Base-by-base conservation (phyloP, 495 filamentous ascomycete species). In the Stereocaulon alpinum region DNA sequence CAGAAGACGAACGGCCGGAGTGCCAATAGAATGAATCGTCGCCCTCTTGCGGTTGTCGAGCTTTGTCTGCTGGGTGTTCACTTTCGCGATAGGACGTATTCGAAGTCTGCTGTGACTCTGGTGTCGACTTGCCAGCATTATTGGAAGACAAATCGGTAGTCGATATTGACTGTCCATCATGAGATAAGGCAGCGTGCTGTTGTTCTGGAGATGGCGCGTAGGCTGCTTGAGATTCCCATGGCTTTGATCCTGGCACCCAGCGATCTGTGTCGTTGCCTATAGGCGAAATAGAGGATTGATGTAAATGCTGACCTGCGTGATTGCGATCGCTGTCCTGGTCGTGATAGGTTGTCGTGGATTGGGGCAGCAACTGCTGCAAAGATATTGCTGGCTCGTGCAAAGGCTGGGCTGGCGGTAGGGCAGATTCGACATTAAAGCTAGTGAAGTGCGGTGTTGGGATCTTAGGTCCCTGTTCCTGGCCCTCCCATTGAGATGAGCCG, bases 1-100 rank as follows among this genome's bases (percentile, higher is more conserved):
- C 60, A 22, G 59, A 61, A 7, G 62, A 64, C 15, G 65, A 65
- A 42, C 60, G 65, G 43, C 60, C 60, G 30, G 65, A 67, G 29
- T 64, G 60, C 65, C 62, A 65, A 37, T 67, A 65, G 50, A 67
- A 67, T 1, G 63, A 63, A 43, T 67, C 65, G 40, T 63, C 60
- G 37, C 57, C 56, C 50, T 63, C 59, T 43, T 56, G 60, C 37
- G 60, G 60, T 30, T 44, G 15, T 49, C 40, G 56, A 18, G 17
- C 49, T 10, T 14, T n/a, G n/a, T 58, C 51, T 9, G 14, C 37
- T 44, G n/a, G 61, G 20, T 55, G 51, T 6, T 64, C 62, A 15
- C 22, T 53, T 42, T 58, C 62, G 11, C 58, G 59, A 34, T 61
- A 64, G 27, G 62, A 64, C n/a, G 62, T 64, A 34, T 64, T 61